Evolutionary conservation across 2,329 filamentous ascomycete genomes (phyloP).

Genomic region (Phyllachora maydis): DNA sequence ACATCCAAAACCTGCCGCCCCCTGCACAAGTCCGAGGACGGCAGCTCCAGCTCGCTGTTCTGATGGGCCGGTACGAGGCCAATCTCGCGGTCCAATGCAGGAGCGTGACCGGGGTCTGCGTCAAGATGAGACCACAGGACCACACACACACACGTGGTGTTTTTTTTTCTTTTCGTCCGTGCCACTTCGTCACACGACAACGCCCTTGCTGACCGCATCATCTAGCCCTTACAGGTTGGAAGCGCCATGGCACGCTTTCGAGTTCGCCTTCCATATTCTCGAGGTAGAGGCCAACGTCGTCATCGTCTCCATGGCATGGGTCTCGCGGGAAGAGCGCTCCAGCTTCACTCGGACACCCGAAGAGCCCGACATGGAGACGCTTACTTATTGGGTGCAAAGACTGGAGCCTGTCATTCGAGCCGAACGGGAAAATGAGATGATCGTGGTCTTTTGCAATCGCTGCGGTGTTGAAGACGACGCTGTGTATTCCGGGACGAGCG

Average conservation of each 20-base stretch:
- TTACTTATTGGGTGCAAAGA: constrained; percentile 43
- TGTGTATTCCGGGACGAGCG: constrained; percentile 43
- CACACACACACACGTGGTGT: too few species aligned
- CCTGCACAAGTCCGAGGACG: too few species aligned
- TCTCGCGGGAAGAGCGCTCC: constrained; percentile 27
- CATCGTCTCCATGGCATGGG: constrained; percentile 46
- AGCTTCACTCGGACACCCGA: constrained; percentile 16
- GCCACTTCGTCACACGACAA: too few species aligned
- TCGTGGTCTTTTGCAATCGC: constrained; percentile 41
- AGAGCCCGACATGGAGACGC: constrained; percentile 37
- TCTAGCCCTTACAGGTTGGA: constrained; percentile 31
- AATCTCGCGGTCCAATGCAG: too few species aligned
- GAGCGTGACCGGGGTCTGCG: too few species aligned
- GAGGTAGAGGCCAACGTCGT: constrained; percentile 34
- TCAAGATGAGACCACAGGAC: too few species aligned
- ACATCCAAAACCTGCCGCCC: too few species aligned
- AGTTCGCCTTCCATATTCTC: constrained; percentile 33
- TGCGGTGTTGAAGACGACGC: constrained; percentile 35
- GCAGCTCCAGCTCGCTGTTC: too few species aligned
- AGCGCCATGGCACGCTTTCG: constrained; percentile 21
- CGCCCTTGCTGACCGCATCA: too few species aligned
- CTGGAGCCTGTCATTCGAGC: constrained; percentile 30
- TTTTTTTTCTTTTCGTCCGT: too few species aligned
- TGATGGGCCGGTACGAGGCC: too few species aligned
- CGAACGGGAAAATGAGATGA: constrained; percentile 25